Percentiles rank a stretch among this genome's conserved stretches.
Evolutionary conservation across 2,329 filamentous ascomycete genomes (phyloP).

Genomic region (Xylariales sp.): DNA sequence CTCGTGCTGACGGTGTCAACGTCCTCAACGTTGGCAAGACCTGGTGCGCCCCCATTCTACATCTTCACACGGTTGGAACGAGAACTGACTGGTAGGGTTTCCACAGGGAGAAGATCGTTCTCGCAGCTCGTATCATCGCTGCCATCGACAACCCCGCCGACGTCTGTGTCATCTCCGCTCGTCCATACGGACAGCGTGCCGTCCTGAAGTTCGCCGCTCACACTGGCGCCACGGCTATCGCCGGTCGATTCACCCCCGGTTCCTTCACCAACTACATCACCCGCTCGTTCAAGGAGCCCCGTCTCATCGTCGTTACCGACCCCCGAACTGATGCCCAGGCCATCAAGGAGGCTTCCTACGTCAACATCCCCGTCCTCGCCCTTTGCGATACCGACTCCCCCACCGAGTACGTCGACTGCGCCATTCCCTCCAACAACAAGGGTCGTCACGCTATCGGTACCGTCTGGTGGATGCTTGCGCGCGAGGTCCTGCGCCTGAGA

Average conservation of each 20-base stretch:
- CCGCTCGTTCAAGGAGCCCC: slow-evolving; percentile 99
- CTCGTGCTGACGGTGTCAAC: slow-evolving; percentile 96
- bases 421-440: slow-evolving; percentile 99
- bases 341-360: slow-evolving; percentile 99
- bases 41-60: slow-evolving; percentile 60
- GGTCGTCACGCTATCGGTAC: slow-evolving; percentile 98
- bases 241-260: slow-evolving; percentile 99
- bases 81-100: slow-evolving; percentile 17
- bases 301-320: slow-evolving; percentile 98
- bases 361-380: slow-evolving; percentile 99
- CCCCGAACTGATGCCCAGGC: slow-evolving; percentile 99
- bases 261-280: slow-evolving; percentile 99
- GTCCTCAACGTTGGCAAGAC: slow-evolving; percentile 99
- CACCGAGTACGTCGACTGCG: slow-evolving; percentile 99
- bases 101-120: slow-evolving; percentile 96
- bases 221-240: slow-evolving; percentile 96
- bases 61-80: not conserved
- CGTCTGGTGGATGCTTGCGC: slow-evolving; percentile 99
- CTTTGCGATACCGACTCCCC: slow-evolving; percentile 99
- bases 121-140: slow-evolving; percentile 97
- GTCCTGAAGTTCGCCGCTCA: slow-evolving; percentile 99
- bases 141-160: slow-evolving; percentile 99
- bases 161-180: slow-evolving; percentile 98
- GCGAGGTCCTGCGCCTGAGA: slow-evolving; percentile 98
- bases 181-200: slow-evolving; percentile 98